These are phyloP conservation scores for Penicillium odoratum DNA, from an alignment of 495 filamentous ascomycete genomes.

Conservation along the genomic window DNA sequence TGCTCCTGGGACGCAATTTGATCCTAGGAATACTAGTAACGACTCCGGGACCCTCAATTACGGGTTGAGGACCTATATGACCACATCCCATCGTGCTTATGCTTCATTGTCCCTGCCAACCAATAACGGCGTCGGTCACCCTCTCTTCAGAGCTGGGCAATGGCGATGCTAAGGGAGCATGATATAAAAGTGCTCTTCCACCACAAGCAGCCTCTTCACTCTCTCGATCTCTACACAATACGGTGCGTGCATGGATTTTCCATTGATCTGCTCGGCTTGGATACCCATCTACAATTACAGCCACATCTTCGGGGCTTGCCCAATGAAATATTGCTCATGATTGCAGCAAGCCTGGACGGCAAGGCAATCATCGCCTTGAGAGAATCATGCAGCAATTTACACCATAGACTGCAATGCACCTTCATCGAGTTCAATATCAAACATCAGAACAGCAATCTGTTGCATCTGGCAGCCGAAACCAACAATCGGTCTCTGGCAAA, in stretches of 20 bases:
- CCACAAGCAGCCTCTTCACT: not conserved
- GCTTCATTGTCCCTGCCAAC: not conserved
- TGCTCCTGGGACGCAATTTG: not conserved
- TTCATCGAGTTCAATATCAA: constrained; percentile 9
- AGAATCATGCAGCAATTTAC: not conserved
- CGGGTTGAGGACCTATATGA: not conserved
- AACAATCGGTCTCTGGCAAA: constrained; percentile 9
- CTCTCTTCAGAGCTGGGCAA: not conserved
- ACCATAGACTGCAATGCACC: constrained; percentile 3
- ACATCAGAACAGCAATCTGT: constrained; percentile 16
- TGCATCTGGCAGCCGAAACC: constrained; percentile 12
- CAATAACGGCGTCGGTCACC: not conserved
- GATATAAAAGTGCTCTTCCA: not conserved
- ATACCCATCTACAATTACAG: not conserved
- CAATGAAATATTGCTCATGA: not conserved
- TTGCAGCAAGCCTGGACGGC: not conserved
- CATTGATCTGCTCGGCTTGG: not conserved
- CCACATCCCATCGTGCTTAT: not conserved
- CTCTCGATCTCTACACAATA: not conserved
- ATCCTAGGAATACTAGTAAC: not conserved
- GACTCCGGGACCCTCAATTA: not conserved
- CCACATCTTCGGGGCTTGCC: not conserved
- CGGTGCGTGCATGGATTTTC: constrained; percentile 5
- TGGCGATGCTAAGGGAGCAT: not conserved
- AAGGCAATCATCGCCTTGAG: not conserved